Conservation (phyloP, 179 eudicot species). For the Patellifolia procumbens region DNA sequence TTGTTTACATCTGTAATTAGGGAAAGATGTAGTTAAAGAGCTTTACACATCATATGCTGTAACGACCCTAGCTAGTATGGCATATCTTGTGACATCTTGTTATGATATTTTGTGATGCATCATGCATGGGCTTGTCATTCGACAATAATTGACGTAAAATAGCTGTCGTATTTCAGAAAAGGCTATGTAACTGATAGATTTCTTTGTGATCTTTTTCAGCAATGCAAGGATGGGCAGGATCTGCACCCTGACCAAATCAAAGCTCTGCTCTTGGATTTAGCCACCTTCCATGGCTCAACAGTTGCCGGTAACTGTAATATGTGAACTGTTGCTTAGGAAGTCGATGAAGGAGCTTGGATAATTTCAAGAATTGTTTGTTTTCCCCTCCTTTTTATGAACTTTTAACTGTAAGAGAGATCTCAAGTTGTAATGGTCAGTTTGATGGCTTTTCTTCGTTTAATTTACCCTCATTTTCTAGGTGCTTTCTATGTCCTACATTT, state of each 20-base stretch:
- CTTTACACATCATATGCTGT: background rate
- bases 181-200: background rate
- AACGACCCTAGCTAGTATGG: too few relatives aligned
- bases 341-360: constrained; percentile 1
- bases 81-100: background rate
- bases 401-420: constrained; percentile 14
- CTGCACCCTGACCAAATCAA: constrained; percentile 81
- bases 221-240: constrained; percentile 87
- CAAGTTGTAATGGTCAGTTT: constrained; percentile 16
- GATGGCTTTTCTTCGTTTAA: background rate
- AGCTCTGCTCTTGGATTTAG: constrained; percentile 79
- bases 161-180: background rate
- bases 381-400: background rate
- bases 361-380: background rate
- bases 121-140: background rate
- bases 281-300: constrained; percentile 54
- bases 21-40: background rate
- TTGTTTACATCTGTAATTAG: too few relatives aligned
- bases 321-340: constrained; percentile 21
- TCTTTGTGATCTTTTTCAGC: constrained; percentile 41
- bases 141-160: background rate
- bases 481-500: background rate
- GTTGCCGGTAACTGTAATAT: constrained; percentile 28
- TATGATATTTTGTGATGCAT: background rate
- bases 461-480: background rate